These are phyloP conservation scores for Psilocybe mexicana DNA, from an alignment of 1,284 basidiomycete genomes.

Conservation along the genomic window DNA sequence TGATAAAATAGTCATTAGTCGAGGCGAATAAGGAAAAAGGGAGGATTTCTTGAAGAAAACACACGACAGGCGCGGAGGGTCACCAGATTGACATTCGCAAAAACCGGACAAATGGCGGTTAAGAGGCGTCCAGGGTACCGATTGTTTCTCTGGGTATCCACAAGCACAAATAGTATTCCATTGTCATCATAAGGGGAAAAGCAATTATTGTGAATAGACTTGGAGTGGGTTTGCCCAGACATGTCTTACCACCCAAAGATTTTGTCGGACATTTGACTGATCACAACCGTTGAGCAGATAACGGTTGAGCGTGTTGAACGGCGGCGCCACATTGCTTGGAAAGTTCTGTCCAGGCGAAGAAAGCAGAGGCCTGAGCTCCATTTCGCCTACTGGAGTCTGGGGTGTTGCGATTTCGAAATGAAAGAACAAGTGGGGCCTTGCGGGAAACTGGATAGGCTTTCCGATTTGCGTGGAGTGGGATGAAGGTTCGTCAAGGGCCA, in stretches of 20 bases:
- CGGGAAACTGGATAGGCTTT: constrained; percentile 72
- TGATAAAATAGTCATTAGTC: neutral
- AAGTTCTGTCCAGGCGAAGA: constrained; percentile 11
- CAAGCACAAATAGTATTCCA: neutral
- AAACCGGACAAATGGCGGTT: neutral
- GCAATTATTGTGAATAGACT: neutral
- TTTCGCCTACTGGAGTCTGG: constrained; percentile 30
- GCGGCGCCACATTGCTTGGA: constrained; percentile 2
- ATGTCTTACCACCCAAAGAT: constrained; percentile 68
- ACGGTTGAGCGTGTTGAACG: constrained; percentile 25
- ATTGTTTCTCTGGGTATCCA: neutral
- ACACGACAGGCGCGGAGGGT: constrained; percentile 14
- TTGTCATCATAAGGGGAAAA: too few species aligned
- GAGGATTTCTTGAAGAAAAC: constrained; percentile 3
- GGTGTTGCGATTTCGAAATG: constrained; percentile 34
- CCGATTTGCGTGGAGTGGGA: constrained; percentile 41
- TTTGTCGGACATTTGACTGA: constrained; percentile 74
- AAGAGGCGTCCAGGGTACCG: neutral
- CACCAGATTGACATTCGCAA: neutral
- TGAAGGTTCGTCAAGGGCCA: constrained; percentile 47
- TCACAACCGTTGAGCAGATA: constrained; percentile 53
- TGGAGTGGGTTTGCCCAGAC: neutral
- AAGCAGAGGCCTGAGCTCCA: constrained; percentile 11
- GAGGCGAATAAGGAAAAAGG: neutral
- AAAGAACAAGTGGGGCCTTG: constrained; percentile 36